Base-by-base conservation (phyloP, 164 flowering plant species). In the Vitis rupestris region DNA sequence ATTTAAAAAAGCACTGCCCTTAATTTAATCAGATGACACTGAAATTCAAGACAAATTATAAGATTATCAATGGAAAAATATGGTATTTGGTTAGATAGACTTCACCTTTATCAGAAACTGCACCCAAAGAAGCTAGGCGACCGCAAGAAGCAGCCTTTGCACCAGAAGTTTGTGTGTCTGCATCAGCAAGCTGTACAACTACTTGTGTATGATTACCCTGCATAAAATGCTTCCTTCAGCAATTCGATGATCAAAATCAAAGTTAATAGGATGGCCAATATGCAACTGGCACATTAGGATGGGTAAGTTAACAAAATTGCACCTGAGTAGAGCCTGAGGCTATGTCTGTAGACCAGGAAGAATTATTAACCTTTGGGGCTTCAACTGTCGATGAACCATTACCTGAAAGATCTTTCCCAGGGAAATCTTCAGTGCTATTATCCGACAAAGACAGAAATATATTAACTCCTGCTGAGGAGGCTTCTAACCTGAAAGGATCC, bases 61-160 rank as follows among this genome's bases (percentile, higher is more conserved):
- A 23, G 27, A 23, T 23, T 23, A 23, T 23, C 27, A 23, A 23
- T 23, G 27, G 27, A 8, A 64, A 64, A 23, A 17, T 44, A 49
- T 6, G 30, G 66, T 17, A 29, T 63, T 47, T 3, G 58, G 65
- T 23, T 66, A 50, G 14, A 31, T 44, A 66, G 16, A n/a, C n/a
- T 16, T 64, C 76, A 91, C 98, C 93, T 84, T 84, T 87, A 31
- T 70, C 71, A 68, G 98, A 94, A 70, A 71, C 77, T 56, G 77
- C 83, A 1, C 97, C 86, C 71, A 94, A 74, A 74, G 97, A 83
- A 69, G 88, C 93, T 55, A 94, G 79, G 47, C 71, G 89, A 56
- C 92, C 87, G 74, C 98, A 92, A 60, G 98, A 88, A 51, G 93
- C 87, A 71, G 98, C 93, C 85, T 94, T 94, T 63, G 98, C 90